A percentile compares a stretch with the other conserved stretches of the same genome.
These are phyloP conservation scores for Linum tenue DNA, from an alignment of 345 rosid species.

Conservation along the genomic window DNA sequence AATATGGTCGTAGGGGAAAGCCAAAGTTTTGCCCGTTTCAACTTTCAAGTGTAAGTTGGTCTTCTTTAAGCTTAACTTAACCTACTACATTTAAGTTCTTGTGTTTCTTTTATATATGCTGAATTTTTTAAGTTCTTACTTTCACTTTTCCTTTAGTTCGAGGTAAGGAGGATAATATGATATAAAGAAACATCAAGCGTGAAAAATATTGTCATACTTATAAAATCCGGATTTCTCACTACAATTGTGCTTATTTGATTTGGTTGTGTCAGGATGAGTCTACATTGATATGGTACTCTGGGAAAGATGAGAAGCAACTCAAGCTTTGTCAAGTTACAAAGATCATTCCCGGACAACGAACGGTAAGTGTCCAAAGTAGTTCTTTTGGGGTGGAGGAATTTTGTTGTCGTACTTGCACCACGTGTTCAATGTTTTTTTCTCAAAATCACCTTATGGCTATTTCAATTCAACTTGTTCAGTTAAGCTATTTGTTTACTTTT, in stretches of 20 bases:
- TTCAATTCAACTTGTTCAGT: background rate
- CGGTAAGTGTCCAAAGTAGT: conserved; percentile 31
- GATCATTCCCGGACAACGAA: conserved; percentile 72
- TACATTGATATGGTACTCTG: conserved; percentile 51
- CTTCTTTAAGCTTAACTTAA: background rate
- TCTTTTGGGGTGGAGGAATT: background rate
- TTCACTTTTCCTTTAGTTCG: too few relatives aligned
- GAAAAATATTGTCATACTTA: too few relatives aligned
- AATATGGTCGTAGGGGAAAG: conserved; percentile 85
- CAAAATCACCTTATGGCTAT: background rate
- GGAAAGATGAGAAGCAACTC: conserved; percentile 55
- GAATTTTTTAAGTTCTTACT: too few relatives aligned
- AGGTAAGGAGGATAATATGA: too few relatives aligned
- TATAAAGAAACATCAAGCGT: too few relatives aligned
- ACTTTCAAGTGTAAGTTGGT: conserved; percentile 56
- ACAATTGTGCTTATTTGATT: background rate
- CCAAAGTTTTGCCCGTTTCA: conserved; percentile 85
- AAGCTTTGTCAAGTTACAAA: conserved; percentile 51
- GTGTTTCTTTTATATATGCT: too few relatives aligned
- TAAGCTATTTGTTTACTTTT: background rate
- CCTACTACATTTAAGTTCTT: background rate
- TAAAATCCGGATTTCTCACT: too few relatives aligned
- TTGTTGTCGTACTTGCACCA: background rate
- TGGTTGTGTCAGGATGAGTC: conserved; percentile 42
- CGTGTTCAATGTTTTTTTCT: background rate